A percentile compares a stretch with the other conserved stretches of the same genome.
Evolutionary conservation across 1,284 basidiomycete species (phyloP).

Genomic region (Ganoderma lingzhi): DNA sequence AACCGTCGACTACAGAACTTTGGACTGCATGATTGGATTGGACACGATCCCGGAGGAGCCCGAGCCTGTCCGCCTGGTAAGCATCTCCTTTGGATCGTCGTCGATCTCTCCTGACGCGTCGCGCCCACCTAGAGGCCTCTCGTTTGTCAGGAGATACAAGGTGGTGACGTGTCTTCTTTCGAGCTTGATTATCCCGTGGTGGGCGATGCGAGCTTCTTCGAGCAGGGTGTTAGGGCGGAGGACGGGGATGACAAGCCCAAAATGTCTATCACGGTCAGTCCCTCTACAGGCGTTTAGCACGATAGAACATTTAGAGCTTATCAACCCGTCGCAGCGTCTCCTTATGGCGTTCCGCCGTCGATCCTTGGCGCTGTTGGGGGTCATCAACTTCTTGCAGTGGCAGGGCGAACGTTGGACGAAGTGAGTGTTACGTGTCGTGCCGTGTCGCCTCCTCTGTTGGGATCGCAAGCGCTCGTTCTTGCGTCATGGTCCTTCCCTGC

Average conservation of each 20-base stretch:
- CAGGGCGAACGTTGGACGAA: constrained; percentile 3
- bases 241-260: not conserved
- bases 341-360: not conserved
- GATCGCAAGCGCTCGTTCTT: not conserved
- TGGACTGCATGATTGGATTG: not conserved
- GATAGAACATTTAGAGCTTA: not conserved
- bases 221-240: not conserved
- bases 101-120: not conserved
- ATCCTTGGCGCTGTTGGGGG: not conserved
- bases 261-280: constrained; percentile 5
- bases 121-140: not conserved
- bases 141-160: not conserved
- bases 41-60: constrained; percentile 1
- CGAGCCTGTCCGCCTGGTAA: not conserved
- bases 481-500: not conserved
- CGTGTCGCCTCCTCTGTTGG: not conserved
- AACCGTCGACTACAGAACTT: constrained; percentile 1
- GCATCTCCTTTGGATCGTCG: not conserved
- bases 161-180: constrained; percentile 7
- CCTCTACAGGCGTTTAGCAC: not conserved
- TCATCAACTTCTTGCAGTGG: not conserved
- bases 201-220: constrained; percentile 6
- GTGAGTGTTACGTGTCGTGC: constrained; percentile 5
- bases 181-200: constrained; percentile 5
- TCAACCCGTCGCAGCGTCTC: not conserved